Percentiles rank a stretch among this genome's conserved stretches.
These are phyloP conservation scores for Leptographium lundbergii DNA, from an alignment of 2,329 filamentous ascomycete species.

Conservation along the genomic window DNA sequence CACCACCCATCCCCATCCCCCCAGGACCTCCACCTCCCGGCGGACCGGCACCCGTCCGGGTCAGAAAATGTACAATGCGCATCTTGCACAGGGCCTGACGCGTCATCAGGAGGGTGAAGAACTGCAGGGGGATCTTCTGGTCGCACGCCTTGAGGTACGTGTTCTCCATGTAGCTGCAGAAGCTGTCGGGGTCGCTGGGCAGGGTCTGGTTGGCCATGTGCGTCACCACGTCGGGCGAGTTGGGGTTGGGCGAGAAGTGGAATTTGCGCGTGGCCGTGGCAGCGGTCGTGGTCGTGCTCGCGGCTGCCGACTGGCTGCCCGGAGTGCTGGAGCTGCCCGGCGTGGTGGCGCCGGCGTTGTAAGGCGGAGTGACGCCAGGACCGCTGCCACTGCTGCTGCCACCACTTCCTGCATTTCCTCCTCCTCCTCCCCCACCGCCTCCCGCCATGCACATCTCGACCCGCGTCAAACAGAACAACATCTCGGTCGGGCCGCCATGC, in stretches of 20 bases:
- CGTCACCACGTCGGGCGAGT: conserved; percentile 29
- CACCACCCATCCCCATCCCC: not conserved
- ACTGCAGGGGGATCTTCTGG: conserved; percentile 44
- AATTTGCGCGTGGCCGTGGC: conserved; percentile 13
- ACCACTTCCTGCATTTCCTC: not conserved
- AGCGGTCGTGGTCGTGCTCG: conserved; percentile 9
- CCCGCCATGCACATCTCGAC: conserved; percentile 45
- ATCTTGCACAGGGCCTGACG: conserved; percentile 42
- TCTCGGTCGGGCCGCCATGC: conserved; percentile 42
- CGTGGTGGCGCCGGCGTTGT: conserved; percentile 4
- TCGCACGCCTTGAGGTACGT: conserved; percentile 45
- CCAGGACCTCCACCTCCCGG: not conserved
- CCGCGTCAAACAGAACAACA: conserved; percentile 45
- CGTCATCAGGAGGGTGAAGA: conserved; percentile 46
- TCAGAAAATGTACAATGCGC: conserved; percentile 39
- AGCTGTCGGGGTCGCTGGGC: conserved; percentile 39
- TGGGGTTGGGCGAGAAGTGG: conserved; percentile 22
- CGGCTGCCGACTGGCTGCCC: conserved; percentile 14
- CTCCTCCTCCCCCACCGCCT: conserved; percentile 25
- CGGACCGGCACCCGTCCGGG: conserved; percentile 19
- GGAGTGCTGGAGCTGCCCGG: conserved; percentile 5
- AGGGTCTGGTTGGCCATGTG: conserved; percentile 38
- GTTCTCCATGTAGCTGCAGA: conserved; percentile 41
- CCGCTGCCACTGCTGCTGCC: not conserved
- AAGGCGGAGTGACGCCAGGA: not conserved